These are phyloP conservation scores for Thymus quinquecostatus DNA, from an alignment of 257 asterid genomes.

Conservation along the genomic window DNA sequence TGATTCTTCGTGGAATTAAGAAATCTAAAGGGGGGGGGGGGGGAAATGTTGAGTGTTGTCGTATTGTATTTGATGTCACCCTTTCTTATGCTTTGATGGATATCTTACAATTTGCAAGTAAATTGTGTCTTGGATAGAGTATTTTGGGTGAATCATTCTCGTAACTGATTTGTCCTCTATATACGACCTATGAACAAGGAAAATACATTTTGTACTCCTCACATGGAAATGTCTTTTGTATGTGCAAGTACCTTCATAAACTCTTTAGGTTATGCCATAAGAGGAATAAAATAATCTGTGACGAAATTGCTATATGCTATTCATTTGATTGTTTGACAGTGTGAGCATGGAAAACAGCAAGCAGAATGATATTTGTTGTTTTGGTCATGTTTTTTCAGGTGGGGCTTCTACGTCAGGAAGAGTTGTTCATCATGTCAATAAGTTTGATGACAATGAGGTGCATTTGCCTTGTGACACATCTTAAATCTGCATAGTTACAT, in stretches of 20 bases:
- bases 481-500: not conserved
- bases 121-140: not conserved
- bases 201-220: conserved; percentile 12
- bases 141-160: not conserved
- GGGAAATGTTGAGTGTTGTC: not conserved
- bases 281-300: not conserved
- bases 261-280: not conserved
- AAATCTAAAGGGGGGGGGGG: too few species aligned
- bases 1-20: too few species aligned
- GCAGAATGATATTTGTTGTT: conserved; percentile 1
- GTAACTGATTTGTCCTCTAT: conserved; percentile 1
- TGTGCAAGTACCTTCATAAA: conserved; percentile 1
- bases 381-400: conserved; percentile 47
- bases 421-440: conserved; percentile 70
- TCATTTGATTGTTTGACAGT: not conserved
- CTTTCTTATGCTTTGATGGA: not conserved
- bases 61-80: not conserved
- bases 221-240: conserved; percentile 6
- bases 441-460: conserved; percentile 81
- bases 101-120: not conserved
- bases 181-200: not conserved
- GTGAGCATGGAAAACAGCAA: not conserved
- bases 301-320: not conserved
- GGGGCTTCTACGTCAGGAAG: conserved; percentile 81
- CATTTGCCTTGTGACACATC: conserved; percentile 14